Percentiles rank a stretch among this genome's conserved stretches.
Evolutionary conservation across 2,329 filamentous ascomycete genomes (phyloP).

Genomic region (Knufia fluminis): DNA sequence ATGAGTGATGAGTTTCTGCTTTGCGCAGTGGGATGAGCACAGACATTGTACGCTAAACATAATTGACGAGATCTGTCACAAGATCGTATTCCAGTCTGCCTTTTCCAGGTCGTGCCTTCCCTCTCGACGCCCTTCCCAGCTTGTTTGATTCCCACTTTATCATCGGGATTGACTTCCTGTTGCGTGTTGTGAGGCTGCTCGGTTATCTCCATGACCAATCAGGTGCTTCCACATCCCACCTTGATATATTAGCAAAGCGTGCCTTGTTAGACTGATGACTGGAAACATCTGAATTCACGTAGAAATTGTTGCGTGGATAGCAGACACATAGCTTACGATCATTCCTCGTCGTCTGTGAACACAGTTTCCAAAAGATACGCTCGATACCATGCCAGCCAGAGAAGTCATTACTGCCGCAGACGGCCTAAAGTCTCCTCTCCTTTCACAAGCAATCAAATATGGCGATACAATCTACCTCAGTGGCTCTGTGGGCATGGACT

Average conservation of each 20-base stretch:
- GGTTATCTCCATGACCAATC: background rate
- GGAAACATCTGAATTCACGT: no score
- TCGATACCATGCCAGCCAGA: slow-evolving; percentile 20
- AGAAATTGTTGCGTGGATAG: no score
- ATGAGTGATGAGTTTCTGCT: background rate
- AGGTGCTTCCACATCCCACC: no score
- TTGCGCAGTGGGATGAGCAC: no score
- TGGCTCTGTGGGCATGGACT: slow-evolving; percentile 23
- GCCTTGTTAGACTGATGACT: no score
- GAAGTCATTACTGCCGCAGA: slow-evolving; percentile 17
- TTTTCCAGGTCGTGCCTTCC: background rate
- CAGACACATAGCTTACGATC: no score
- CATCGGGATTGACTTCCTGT: background rate
- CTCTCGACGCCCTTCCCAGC: background rate
- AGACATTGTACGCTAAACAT: no score
- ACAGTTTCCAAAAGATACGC: no score
- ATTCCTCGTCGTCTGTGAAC: no score
- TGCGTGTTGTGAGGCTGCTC: background rate
- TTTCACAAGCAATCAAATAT: slow-evolving; percentile 24
- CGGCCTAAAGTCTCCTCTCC: slow-evolving; percentile 22
- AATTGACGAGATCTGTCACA: no score
- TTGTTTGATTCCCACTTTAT: background rate
- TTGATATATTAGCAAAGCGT: no score
- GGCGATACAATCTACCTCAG: slow-evolving; percentile 24
- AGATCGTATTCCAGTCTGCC: no score